These are phyloP conservation scores for Magnusiomyces fungicola DNA, from an alignment of 1,139 yeast species.

Conservation along the genomic window DNA sequence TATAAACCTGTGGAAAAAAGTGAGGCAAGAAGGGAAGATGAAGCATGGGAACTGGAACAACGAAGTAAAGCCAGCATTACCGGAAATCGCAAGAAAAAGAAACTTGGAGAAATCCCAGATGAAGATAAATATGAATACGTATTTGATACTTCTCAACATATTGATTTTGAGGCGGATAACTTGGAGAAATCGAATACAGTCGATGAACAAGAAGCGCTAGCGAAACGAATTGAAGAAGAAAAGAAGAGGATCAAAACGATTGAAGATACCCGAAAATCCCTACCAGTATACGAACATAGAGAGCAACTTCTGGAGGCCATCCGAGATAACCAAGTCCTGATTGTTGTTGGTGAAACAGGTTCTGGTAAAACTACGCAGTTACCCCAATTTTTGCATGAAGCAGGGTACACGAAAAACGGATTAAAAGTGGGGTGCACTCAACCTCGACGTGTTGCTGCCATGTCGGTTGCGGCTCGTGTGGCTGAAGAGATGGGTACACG, in stretches of 20 bases:
- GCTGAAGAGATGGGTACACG: constrained; percentile 73
- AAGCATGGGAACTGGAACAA: constrained; percentile 59
- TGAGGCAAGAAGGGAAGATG: constrained; percentile 21
- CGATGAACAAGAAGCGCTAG: constrained; percentile 29
- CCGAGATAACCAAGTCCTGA: constrained; percentile 59
- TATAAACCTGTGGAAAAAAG: constrained; percentile 23
- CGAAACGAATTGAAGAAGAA: constrained; percentile 36
- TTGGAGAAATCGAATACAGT: constrained; percentile 21
- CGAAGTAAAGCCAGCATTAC: constrained; percentile 39
- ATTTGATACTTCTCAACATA: constrained; percentile 69
- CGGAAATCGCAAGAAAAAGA: constrained; percentile 19
- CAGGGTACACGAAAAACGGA: constrained; percentile 56
- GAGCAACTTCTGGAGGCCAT: constrained; percentile 58
- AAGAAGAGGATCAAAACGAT: constrained; percentile 39
- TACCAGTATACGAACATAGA: constrained; percentile 72
- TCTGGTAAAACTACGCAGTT: constrained; percentile 96
- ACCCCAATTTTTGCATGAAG: constrained; percentile 82
- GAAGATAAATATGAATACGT: constrained; percentile 63
- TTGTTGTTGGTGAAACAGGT: constrained; percentile 96
- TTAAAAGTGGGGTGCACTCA: constrained; percentile 79
- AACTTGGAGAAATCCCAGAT: constrained; percentile 29
- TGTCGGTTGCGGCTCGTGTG: constrained; percentile 86
- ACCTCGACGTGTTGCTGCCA: constrained; percentile 94
- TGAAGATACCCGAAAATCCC: constrained; percentile 47
- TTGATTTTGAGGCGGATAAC: constrained; percentile 51